phyloP scores from a whole-genome alignment of 116 monocot genomes.

The Zostera marina region DNA sequence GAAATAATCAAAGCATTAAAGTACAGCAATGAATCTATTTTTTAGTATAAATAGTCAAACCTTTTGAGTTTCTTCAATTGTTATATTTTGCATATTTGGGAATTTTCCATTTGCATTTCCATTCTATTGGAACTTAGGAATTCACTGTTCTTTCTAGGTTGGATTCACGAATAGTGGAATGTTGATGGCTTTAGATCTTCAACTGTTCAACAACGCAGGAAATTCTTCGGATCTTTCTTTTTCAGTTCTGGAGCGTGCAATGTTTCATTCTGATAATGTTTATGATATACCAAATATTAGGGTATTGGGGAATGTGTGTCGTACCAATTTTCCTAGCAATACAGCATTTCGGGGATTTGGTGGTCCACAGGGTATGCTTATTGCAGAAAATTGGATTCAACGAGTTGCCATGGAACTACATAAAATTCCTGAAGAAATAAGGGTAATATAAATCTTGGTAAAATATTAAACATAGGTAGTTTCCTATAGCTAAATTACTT shows the following conservation, averaged over 20 bases:
- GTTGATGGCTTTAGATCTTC: conserved; percentile 77
- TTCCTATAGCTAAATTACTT: background rate
- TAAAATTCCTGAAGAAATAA: conserved; percentile 84
- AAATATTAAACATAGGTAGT: background rate
- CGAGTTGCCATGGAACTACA: conserved; percentile 63
- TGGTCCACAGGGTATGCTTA: conserved; percentile 89
- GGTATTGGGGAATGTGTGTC: conserved; percentile 65
- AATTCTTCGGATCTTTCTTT: conserved; percentile 75
- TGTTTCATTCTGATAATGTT: conserved; percentile 86
- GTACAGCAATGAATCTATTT: too few species aligned
- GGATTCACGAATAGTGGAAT: conserved; percentile 83
- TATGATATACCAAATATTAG: conserved; percentile 76
- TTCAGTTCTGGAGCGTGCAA: conserved; percentile 77
- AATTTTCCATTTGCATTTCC: background rate
- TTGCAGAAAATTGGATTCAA: conserved; percentile 95
- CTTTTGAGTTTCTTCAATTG: background rate
- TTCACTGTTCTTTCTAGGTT: conserved; percentile 29
- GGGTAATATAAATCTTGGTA: conserved; percentile 18
- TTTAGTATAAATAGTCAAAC: background rate
- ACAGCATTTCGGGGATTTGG: conserved; percentile 99
- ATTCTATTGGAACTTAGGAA: background rate
- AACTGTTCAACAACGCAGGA: conserved; percentile 86
- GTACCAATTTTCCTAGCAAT: conserved; percentile 88
- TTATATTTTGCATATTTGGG: background rate
- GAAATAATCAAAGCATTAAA: too few species aligned